Evolutionary conservation across 495 filamentous ascomycete species (phyloP), one percentile per base, ranked within the genome.

Genomic region (Staphylotrichum longicolle): DNA sequence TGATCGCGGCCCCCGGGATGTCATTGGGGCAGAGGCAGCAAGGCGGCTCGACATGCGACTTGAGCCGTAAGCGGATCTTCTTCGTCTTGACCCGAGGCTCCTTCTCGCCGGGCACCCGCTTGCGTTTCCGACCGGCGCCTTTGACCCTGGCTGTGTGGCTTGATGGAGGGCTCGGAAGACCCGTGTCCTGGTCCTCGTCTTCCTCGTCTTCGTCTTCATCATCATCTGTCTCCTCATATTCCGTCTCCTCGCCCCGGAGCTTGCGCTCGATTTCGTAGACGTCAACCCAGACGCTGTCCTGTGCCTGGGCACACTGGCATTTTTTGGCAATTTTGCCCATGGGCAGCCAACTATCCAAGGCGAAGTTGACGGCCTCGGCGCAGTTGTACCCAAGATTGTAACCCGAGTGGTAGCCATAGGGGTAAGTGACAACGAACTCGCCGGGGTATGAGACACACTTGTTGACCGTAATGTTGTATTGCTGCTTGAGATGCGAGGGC

Each of bases 311-410:
- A 71, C 94, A 99, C 69, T 97, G 83, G 72, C 94, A 99, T 70
- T 93, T 96, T 72, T 96, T 95, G n/a, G 94, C 95, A 66, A 96
- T 89, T 60, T 88, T 87, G n/a, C 91, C 94, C 79, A 92, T 96
- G 30, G 94, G 84, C 40, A 99, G 74, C 94, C 94, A 99, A 45
- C 88, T 85, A 63, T 96, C 91, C 10, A 93, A 86, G 15, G 93
- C 94, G 74, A 99, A 99, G 73, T 99, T 99, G 74, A 99, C 94
- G 3, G 94, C 96, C 71, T 99, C 94, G 39, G 94, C 94, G 73
- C 94, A 99, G 72, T 99, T 99, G 74, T 99, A 99, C 11, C 95
- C 94, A 40, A 99, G 76, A 65, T 99, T 99, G 73, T 93, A 99
- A 9, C 94, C 94, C 8, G 94, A 99, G 69, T 99, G 94, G 73